Evolutionary conservation across 768 basidiomycete species (phyloP), one percentile per base, ranked within the genome.

Genomic region (Leucocoprinus birnbaumii): DNA sequence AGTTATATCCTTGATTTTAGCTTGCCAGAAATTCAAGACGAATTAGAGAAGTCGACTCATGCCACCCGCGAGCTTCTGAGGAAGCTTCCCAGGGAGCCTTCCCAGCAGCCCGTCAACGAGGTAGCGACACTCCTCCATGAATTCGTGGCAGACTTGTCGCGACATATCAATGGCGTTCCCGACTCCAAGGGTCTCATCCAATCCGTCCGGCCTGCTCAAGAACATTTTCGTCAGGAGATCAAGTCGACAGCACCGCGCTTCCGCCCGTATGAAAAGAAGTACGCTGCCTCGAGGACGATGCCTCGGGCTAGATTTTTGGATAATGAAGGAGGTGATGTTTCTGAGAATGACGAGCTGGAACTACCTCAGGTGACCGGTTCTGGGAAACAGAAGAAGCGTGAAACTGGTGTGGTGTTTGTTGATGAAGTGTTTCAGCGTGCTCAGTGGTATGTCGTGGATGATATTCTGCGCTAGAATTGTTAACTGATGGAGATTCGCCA

Each of bases 11-110:
- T 4, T n/a, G 2, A 10, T 40, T n/a, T 9, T 16, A 90, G 88
- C 44, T 73, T 90, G 0, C 86, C 88, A 0, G 68, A 79, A 55
- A 82, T 89, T 7, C 79, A 82, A 50, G 73, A 80, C 1, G 86
- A 89, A 55, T 66, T 89, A 24, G 73, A 78, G 19, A 70, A 66
- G 0, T 68, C 77, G 0, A 74, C 87, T 1, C 60, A 64, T 0
- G 67, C 61, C 4, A 76, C 80, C 0, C 71, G 75, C 2, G 55
- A 62, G 1, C 51, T 53, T 0, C 57, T 79, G 3, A 22, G 55
- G 2, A 48, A 53, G 24, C 66, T 78, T 4, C 86, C 86, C 0
- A 75, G 66, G 22, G 74, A 78, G 0, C 85, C 86, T 0, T 82
- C 86, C 0, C 62, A 57, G 2, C 78, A 88, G 42, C 79, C 86